These are phyloP conservation scores for Leishmania arabica DNA, from an alignment of 208 protist genomes.

Conservation along the genomic window DNA sequence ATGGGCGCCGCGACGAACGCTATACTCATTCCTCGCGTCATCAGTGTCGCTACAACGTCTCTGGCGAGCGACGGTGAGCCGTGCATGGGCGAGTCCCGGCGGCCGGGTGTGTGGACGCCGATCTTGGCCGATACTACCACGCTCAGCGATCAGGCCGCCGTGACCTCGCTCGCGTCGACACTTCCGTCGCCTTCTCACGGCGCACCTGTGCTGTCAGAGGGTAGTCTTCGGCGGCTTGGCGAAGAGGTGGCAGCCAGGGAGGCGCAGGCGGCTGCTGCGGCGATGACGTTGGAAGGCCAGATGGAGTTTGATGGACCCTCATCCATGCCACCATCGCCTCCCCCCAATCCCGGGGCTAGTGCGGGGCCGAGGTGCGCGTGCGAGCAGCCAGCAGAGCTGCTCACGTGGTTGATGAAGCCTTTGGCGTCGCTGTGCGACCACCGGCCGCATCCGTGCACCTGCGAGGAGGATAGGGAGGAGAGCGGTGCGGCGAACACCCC, in stretches of 20 bases:
- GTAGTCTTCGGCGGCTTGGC: not conserved
- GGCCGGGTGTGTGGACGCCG: not conserved
- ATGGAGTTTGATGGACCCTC: not conserved
- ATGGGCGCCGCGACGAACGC: not conserved
- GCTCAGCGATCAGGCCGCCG: not conserved
- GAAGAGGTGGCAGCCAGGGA: not conserved
- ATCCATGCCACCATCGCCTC: not conserved
- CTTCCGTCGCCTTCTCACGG: conserved; percentile 8
- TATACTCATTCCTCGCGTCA: not conserved
- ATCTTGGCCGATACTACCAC: not conserved
- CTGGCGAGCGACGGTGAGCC: conserved; percentile 26
- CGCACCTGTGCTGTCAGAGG: not conserved
- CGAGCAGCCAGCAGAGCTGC: not conserved
- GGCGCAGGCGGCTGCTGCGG: not conserved
- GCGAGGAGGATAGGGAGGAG: not conserved
- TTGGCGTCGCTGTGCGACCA: conserved; percentile 6
- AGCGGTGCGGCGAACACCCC: not conserved
- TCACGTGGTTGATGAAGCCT: conserved; percentile 1
- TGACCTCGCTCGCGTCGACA: not conserved
- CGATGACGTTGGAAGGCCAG: not conserved
- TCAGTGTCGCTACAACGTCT: conserved; percentile 5
- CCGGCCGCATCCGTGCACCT: not conserved
- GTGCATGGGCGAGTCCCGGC: conserved; percentile 10
- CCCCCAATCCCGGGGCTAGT: not conserved
- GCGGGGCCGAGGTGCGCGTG: not conserved